Evolutionary conservation across 306 rosid species (phyloP), one percentile per base, ranked within the genome.

Genomic region (Senna siamea): DNA sequence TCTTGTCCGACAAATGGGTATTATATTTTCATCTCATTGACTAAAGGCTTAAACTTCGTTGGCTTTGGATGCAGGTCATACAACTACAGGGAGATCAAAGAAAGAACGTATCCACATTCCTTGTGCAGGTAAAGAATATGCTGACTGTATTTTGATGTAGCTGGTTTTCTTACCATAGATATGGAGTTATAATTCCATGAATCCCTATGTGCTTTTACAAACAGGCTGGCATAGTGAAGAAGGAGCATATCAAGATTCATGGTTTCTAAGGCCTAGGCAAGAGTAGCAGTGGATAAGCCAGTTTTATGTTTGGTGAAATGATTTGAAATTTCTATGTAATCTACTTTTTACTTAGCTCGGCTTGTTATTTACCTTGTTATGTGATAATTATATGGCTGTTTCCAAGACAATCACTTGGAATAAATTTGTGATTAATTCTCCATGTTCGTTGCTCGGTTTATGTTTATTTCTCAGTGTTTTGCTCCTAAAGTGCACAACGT

Each of bases 31-130:
- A 7, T 37, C 7, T 37, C 40, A 37, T 4, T 37, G 40, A 7
- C 6, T 4, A 77, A 53, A n/a, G n/a, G 14, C 72, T 44, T 73
- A 62, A 69, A 37, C 48, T 18, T 60, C 2, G 28, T 13, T 19
- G 66, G 37, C 44, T 57, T 20, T 81, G 78, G 43, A 63, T 80
- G 50, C 76, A 82, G 89, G 89, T 86, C 65, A 86, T 86, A 77
- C 89, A 86, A 50, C 89, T 86, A 74, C 89, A 86, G 83, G 89
- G 89, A 40, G 89, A 86, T 83, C 89, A 86, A 75, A 71, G 89
- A 41, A 86, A 86, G 78, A 86, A 86, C 69, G 85, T 80, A 61
- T 82, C 87, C 52, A 80, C 89, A 58, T 86, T 86, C 76, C 89
- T 86, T 77, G 89, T 82, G 78, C 89, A 86, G 83, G 89, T 85